These are phyloP conservation scores for Sclerotiophoma versabilis DNA, from an alignment of 2,329 filamentous ascomycete species.

Conservation along the genomic window DNA sequence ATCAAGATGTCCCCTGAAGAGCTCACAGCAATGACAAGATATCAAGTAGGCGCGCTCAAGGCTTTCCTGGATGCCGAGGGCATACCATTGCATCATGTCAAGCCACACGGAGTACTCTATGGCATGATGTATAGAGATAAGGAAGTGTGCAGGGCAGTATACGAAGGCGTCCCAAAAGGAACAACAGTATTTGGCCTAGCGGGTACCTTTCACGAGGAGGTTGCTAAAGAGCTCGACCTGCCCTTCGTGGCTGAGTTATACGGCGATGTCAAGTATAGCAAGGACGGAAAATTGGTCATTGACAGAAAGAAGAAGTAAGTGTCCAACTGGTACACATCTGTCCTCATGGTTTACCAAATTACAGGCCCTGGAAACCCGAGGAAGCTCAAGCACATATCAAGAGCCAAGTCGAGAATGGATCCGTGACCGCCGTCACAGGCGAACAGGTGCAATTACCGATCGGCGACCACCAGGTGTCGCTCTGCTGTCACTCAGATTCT, in stretches of 20 bases:
- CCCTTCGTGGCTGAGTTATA: slow-evolving; percentile 63
- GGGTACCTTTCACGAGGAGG: slow-evolving; percentile 62
- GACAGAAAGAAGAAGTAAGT: slow-evolving; percentile 64
- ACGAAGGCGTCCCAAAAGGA: slow-evolving; percentile 60
- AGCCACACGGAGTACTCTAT: slow-evolving; percentile 68
- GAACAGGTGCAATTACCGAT: slow-evolving; percentile 52
- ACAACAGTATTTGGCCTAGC: slow-evolving; percentile 62
- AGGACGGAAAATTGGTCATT: slow-evolving; percentile 60
- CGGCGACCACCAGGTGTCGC: slow-evolving; percentile 51
- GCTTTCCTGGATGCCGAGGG: slow-evolving; percentile 65
- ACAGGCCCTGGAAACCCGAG: slow-evolving; percentile 52
- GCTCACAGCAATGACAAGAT: slow-evolving; percentile 64
- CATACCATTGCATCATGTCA: slow-evolving; percentile 66
- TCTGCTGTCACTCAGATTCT: slow-evolving; percentile 56
- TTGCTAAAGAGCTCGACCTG: slow-evolving; percentile 60
- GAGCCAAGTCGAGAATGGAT: slow-evolving; percentile 50
- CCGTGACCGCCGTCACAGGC: slow-evolving; percentile 52
- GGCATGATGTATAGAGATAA: slow-evolving; percentile 63
- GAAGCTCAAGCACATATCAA: slow-evolving; percentile 52
- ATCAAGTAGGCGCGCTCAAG: slow-evolving; percentile 69
- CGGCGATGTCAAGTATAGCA: slow-evolving; percentile 64
- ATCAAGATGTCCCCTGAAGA: slow-evolving; percentile 67
- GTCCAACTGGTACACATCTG: neutral
- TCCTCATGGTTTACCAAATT: slow-evolving; percentile 2
- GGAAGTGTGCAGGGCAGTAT: slow-evolving; percentile 61